Base-by-base conservation (phyloP, 305 asterid genomes). In the Fraxinus greggii region DNA sequence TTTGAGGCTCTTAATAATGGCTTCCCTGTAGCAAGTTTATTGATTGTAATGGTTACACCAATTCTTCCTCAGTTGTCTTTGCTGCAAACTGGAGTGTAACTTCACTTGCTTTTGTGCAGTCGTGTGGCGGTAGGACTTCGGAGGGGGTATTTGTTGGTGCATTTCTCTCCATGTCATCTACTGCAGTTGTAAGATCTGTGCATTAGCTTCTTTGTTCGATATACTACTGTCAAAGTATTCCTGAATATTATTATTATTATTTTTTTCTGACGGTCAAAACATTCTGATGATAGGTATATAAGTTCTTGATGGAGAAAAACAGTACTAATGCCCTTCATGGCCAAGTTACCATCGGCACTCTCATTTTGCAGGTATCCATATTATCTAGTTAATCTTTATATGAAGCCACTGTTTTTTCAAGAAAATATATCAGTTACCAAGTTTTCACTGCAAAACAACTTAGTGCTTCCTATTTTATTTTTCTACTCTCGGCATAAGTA, bases 111-210 rank as follows among this genome's bases (percentile, higher is more conserved):
- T 83, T 72, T 74, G 77, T 88, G 90, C 92, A 97, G 99, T 89
- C 92, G 81, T 94, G 98, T 84, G 99, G 99, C n/a, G 99, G 96
- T 83, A 88, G 92, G 88, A 81, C 95, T 85, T 97, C 99, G 5
- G 99, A 97, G 89, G 99, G 99, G 63, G 92, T 97, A 42, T 97
- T 97, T 86, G 91, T 97, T 21, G 99, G 99, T 54, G 94, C 95
- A 45, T 94, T 97, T 86, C 97, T 97, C 78, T 97, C 99, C 36
- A 97, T 97, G 98, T 97, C 99, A 83, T 97, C 99, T 54, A 97
- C 98, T 29, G 98, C 99, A 54, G 99, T 97, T 94, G 99, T 97
- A 93, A 90, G 83, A 81, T 84, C 75, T 48, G 24, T 5, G 33
- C 80, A 59, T 79, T 80, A 40, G 26, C 69, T 75, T 72, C 83